Base-by-base conservation (phyloP, 2,329 filamentous ascomycete genomes). In the Graphium sp. region DNA sequence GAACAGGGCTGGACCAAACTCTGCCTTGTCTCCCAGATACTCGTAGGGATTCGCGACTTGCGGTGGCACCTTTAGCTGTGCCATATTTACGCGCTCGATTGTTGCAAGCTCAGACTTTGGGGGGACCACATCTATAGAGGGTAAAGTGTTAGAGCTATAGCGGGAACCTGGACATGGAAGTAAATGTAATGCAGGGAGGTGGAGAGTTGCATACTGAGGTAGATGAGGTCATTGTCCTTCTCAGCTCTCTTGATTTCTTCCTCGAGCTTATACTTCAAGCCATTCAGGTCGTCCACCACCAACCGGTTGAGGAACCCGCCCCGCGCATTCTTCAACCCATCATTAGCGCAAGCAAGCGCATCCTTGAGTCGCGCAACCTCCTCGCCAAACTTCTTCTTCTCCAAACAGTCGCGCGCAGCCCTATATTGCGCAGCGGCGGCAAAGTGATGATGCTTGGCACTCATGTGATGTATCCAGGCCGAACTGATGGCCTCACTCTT, bases 401-500 rank as follows among this genome's bases (percentile, higher is more conserved):
- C 89, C 10, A 98, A 50, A 40, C 82, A 89, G 44, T 94, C 85
- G 37, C 83, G 76, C 1, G 89, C 83, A 16, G 87, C 83, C 10
- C 89, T 66, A 41, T 87, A 95, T 47, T 98, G 89, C 0, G 89
- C 89, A 0, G 89, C 89, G 0, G 83, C 87, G 2, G 87, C 85
- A 53, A 98, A 95, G 50, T 95, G 89, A 45, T 94, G 81, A 45
- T 95, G 85, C 49, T 95, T 98, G 5, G 87, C 89, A 16, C 80
- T 85, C 67, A 91, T 85, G 47, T 95, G 87, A 50, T 95, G 87
- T 40, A 98, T 94, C 89, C 87, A 95, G 36, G 89, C 80, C 32
- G 79, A 85, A 47, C 81, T 89, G 39, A 95, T 75, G 11, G 81
- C 75, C 42, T 93, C 76, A 36, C 84, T 93, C 49, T 84, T 82